Conservation (phyloP, 257 asterid species). For the Solanum sparsipilum region DNA sequence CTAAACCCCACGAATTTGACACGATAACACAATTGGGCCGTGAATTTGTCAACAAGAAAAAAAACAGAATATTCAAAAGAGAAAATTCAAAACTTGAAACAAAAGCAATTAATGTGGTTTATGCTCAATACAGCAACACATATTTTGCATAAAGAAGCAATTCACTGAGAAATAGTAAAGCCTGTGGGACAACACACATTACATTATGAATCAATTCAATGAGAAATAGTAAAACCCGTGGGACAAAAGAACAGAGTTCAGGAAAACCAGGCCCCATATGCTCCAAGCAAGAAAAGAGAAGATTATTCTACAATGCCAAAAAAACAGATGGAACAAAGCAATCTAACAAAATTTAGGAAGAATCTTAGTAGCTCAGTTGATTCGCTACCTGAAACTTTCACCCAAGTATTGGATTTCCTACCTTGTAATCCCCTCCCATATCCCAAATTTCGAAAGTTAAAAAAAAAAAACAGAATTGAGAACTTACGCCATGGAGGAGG, state of each 20-base stretch:
- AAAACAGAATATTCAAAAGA: background rate
- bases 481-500: slow-evolving; percentile 96
- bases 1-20: background rate
- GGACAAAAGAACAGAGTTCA: background rate
- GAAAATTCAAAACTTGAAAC: background rate
- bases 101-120: background rate
- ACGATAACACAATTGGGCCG: background rate
- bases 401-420: background rate
- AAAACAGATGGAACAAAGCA: background rate
- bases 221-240: background rate
- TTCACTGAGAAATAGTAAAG: background rate
- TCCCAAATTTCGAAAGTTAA: background rate
- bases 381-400: background rate
- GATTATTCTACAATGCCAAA: background rate
- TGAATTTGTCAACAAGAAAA: background rate
- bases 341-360: background rate
- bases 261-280: background rate
- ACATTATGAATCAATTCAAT: background rate
- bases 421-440: background rate
- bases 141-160: background rate
- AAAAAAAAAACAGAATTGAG: background rate
- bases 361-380: background rate
- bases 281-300: background rate
- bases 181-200: background rate
- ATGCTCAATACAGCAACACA: background rate